Evolutionary conservation across 495 filamentous ascomycete genomes (phyloP).

Genomic region (Neurospora tetraspora): DNA sequence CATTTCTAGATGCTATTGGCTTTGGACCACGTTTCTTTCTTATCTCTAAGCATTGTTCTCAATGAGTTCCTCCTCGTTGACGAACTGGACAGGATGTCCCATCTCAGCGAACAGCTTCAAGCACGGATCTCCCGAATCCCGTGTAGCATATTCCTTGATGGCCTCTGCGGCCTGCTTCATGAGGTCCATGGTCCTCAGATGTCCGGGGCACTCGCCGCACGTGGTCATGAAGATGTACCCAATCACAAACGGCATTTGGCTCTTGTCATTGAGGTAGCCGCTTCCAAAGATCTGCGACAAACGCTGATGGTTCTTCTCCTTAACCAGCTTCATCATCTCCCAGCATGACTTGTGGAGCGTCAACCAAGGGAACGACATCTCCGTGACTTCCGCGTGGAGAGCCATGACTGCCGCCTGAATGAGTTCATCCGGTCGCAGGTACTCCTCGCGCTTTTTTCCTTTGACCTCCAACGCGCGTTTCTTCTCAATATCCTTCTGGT

Average conservation of each 20-base stretch:
- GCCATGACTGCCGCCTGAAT: constrained; percentile 8
- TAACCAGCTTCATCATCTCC: constrained; percentile 23
- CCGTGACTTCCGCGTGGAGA: constrained; percentile 20
- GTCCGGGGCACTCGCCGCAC: not conserved
- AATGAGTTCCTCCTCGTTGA: not conserved
- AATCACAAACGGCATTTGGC: constrained; percentile 29
- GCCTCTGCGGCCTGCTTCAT: not conserved
- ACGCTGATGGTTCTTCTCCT: constrained; percentile 15
- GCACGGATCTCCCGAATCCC: not conserved
- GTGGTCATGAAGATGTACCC: constrained; percentile 30
- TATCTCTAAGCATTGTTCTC: not conserved
- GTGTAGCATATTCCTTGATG: not conserved
- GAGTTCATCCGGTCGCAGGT: constrained; percentile 6
- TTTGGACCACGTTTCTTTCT: not conserved
- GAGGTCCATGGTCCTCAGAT: not conserved
- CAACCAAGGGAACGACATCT: constrained; percentile 26
- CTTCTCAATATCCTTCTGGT: not conserved
- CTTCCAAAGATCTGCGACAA: constrained; percentile 20
- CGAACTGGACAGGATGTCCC: not conserved
- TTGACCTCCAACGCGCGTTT: not conserved
- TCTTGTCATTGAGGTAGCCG: constrained; percentile 27
- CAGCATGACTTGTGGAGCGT: constrained; percentile 29
- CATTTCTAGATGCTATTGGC: not conserved
- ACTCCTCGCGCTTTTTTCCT: not conserved
- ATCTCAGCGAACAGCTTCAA: not conserved